Base-by-base conservation (phyloP, 306 rosid genomes). In the Senna siamea region DNA sequence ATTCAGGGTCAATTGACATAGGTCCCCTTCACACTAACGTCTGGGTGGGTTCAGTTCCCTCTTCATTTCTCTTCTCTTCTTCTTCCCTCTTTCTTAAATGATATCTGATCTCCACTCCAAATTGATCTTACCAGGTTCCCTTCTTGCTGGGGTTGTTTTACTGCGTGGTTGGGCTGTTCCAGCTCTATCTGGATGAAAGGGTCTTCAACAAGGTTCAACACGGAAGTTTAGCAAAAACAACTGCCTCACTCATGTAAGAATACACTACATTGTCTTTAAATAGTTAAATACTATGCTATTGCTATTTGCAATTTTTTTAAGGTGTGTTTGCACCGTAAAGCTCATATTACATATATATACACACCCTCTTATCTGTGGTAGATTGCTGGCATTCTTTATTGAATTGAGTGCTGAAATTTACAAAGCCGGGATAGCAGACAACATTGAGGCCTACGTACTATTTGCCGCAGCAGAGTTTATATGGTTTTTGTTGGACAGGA, bases 371-470 rank as follows among this genome's bases (percentile, higher is more conserved):
- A 10, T 75, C 20, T 34, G 55, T 60, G 17, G 50, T 83, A 93
- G 98, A 76, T 88, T 89, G 66, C 44, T 91, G 79, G 85, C 69
- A 58, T 30, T 89, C 61, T 91, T 93, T 68, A 81, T 87, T 68
- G 98, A 87, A 69, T 23, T 85, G 86, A 93, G 97, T 76, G 93
- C 97, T 18, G 96, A 89, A 84, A 71, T 91, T 74, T 93, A 93
- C 85, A 89, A 93, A 76, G 89, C 87, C 7, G 96, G 97, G 69
- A 75, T 87, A 10, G 87, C 91, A 37, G 89, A 79, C 75, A 91
- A 91, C 58, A 51, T 65, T 9, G 96, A 89, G 69, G 92, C 93
- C 23, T 89, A 91, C 77, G n/a, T 87, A 44, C 69, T 93, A 18
- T 93, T 91, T 70, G 96, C 82, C 2, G 89, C 73, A 10, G 97